These are phyloP conservation scores for Neophaeococcomyces aloes DNA, from an alignment of 2,329 filamentous ascomycete genomes.

Conservation along the genomic window DNA sequence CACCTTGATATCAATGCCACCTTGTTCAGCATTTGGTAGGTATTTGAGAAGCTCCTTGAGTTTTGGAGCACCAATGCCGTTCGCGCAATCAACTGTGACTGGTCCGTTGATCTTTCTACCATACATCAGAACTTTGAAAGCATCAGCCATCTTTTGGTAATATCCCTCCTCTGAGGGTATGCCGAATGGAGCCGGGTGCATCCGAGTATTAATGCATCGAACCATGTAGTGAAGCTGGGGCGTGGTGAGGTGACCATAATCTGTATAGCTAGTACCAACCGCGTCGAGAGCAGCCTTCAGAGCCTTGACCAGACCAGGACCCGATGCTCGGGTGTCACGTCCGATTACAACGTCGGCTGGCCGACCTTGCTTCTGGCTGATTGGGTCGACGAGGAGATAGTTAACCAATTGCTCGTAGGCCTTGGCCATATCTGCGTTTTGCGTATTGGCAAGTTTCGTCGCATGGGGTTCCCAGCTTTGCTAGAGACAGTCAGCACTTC, in stretches of 20 bases:
- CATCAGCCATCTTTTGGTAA: slow-evolving; percentile 79
- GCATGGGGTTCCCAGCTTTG: slow-evolving; percentile 83
- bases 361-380: slow-evolving; percentile 45
- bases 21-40: slow-evolving; percentile 56
- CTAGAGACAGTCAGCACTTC: slow-evolving; percentile 37
- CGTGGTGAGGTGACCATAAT: slow-evolving; percentile 87
- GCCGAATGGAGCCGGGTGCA: slow-evolving; percentile 77
- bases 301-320: slow-evolving; percentile 68
- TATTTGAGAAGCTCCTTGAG: slow-evolving; percentile 75
- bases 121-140: slow-evolving; percentile 74
- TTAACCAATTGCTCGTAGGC: slow-evolving; percentile 66
- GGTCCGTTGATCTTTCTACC: slow-evolving; percentile 62
- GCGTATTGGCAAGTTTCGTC: slow-evolving; percentile 78
- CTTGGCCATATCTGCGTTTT: slow-evolving; percentile 62
- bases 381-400: slow-evolving; percentile 54
- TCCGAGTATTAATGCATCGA: slow-evolving; percentile 85
- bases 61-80: slow-evolving; percentile 91
- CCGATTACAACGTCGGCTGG: slow-evolving; percentile 78
- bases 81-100: slow-evolving; percentile 87
- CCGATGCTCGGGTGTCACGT: slow-evolving; percentile 85
- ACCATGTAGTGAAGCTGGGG: slow-evolving; percentile 97
- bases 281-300: slow-evolving; percentile 71
- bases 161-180: slow-evolving; percentile 83
- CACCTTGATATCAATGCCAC: slow-evolving; percentile 68
- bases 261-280: slow-evolving; percentile 61